Base-by-base conservation (phyloP, 371 early-diverging fungal genomes). In the Chytridium lagenaria region DNA sequence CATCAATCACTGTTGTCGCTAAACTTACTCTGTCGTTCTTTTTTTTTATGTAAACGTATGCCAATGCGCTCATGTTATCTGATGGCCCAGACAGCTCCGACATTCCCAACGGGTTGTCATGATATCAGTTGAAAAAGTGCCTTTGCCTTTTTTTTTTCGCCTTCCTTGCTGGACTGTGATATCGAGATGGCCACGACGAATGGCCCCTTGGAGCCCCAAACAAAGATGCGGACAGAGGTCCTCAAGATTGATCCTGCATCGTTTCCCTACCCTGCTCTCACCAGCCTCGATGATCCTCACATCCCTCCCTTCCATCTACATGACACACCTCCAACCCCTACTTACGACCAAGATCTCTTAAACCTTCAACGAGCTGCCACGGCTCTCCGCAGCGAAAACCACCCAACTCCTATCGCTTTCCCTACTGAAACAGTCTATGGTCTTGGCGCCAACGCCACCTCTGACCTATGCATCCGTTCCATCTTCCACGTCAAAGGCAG, bases 381-480 rank as follows among this genome's bases (percentile, higher is more conserved):
- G 34, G 34, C 34, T 34, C 61, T 61, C 19, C 16, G 34, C 16
- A 44, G 12, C 44, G 34, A 28, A 31, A 12, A 3, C 3, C 65
- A 66, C 0, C n/a, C 44, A 7, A 30, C 40, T 16, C 83, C 89
- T 10, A 93, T 99, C 7, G 98, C 94, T 12, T 94, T 99, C 51
- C 99, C 99, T 10, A 99, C 99, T 16, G 99, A 99, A 80, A 99
- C 99, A 0, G 99, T 99, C 1, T 99, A 99, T 81, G 99, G 99
- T 0, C 86, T 99, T 31, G 99, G 96, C 0, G 96, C 97, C 66
- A 93, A 94, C 77, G 98, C 98, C 0, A 84, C 95, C 22, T 80
- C 87, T 50, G 81, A 87, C 0, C 68, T 75, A 2, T 94, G 96
- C 5, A 93, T 98, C 10, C 69, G 81, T 59, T 87, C 88, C 68